Percentiles rank a stretch among this genome's conserved stretches.
Evolutionary conservation across 1,139 yeast genomes (phyloP).

Genomic region (Keqinozyma sinolaborantium): DNA sequence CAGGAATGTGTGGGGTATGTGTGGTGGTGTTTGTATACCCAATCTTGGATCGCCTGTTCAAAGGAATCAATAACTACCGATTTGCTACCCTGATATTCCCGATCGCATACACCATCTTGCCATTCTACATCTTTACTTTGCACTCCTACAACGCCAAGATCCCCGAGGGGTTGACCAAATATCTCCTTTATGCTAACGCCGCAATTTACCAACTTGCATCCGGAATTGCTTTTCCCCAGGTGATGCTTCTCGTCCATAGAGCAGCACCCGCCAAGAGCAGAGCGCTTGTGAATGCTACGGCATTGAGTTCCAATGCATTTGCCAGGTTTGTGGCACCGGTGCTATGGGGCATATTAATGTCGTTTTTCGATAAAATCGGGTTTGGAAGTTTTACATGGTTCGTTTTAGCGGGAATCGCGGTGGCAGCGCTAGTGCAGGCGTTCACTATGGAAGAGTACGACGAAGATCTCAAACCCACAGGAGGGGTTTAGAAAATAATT

Average conservation of each 20-base stretch:
- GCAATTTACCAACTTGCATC: slow-evolving; percentile 36
- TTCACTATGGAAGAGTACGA: slow-evolving; percentile 24
- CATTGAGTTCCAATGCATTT: slow-evolving; percentile 47
- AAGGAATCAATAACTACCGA: slow-evolving; percentile 42
- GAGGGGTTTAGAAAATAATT: not conserved
- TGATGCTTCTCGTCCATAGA: slow-evolving; percentile 41
- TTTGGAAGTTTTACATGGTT: slow-evolving; percentile 54
- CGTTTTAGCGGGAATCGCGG: slow-evolving; percentile 33
- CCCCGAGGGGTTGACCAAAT: slow-evolving; percentile 20
- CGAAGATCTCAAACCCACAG: slow-evolving; percentile 11
- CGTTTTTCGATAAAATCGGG: slow-evolving; percentile 39
- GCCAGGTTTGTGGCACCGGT: slow-evolving; percentile 61
- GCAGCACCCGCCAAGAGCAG: slow-evolving; percentile 46
- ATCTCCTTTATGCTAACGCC: slow-evolving; percentile 17
- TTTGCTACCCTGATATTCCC: slow-evolving; percentile 42
- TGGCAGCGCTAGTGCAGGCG: slow-evolving; percentile 28
- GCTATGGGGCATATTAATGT: slow-evolving; percentile 55
- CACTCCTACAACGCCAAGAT: slow-evolving; percentile 23
- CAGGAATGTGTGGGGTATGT: slow-evolving; percentile 56
- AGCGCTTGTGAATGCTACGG: slow-evolving; percentile 48
- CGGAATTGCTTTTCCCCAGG: slow-evolving; percentile 15
- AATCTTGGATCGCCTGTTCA: slow-evolving; percentile 46
- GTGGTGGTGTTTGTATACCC: slow-evolving; percentile 54
- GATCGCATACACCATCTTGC: slow-evolving; percentile 44
- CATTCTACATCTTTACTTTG: slow-evolving; percentile 46